Conservation (phyloP, 2,329 filamentous ascomycete species). For the Epichloe typhina region DNA sequence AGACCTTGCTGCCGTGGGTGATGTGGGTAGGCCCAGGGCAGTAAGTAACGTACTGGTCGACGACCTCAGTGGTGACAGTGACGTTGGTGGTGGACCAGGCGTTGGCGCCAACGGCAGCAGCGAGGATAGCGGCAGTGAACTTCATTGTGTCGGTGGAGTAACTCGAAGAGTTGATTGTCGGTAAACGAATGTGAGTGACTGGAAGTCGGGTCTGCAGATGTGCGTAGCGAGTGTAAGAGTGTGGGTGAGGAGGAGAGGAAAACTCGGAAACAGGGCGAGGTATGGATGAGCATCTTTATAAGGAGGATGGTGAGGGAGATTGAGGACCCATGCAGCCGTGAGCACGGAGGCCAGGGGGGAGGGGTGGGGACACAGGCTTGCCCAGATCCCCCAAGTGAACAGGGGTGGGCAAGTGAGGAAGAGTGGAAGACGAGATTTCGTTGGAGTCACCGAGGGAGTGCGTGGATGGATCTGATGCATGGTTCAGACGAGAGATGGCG, state of each 20-base stretch:
- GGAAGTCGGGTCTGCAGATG: conserved; percentile 33
- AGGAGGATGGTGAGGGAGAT: conserved; percentile 11
- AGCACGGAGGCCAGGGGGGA: conserved; percentile 6
- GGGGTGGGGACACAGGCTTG: conserved; percentile 5
- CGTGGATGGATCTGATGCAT: neutral
- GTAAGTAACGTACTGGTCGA: conserved; percentile 56
- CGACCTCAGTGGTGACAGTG: conserved; percentile 50
- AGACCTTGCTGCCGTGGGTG: conserved; percentile 51
- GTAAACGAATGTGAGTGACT: conserved; percentile 48
- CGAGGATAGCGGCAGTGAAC: conserved; percentile 41
- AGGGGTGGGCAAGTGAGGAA: conserved; percentile 1
- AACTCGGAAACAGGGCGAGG: conserved; percentile 15
- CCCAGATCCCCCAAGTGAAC: neutral
- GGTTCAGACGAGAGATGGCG: neutral
- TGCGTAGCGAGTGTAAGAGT: conserved; percentile 30
- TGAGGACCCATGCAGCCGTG: conserved; percentile 3
- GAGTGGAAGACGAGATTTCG: neutral
- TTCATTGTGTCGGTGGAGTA: conserved; percentile 48
- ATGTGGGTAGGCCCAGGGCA: conserved; percentile 55
- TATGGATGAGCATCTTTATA: conserved; percentile 38
- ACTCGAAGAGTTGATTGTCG: conserved; percentile 18
- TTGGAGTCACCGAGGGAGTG: conserved; percentile 4
- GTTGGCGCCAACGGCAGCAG: conserved; percentile 28
- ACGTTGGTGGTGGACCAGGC: conserved; percentile 25
- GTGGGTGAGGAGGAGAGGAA: conserved; percentile 34